These are phyloP conservation scores for Leccinum arenicola DNA, from an alignment of 768 basidiomycete species.

Conservation along the genomic window DNA sequence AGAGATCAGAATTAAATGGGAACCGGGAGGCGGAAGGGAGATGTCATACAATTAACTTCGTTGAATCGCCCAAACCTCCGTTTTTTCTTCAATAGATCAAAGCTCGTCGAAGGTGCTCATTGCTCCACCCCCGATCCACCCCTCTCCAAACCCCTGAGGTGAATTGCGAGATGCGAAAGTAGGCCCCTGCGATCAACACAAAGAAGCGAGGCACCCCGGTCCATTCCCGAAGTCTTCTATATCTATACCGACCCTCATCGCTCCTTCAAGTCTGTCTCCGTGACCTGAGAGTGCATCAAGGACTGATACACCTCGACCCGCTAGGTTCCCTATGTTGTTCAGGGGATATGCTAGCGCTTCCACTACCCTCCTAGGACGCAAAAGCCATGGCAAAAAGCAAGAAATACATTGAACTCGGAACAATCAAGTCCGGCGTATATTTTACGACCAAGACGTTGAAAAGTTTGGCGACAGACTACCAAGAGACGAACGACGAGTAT, in stretches of 20 bases:
- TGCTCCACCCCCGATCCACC: no score
- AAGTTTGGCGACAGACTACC: slow-evolving; percentile 66
- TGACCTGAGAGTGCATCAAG: no score
- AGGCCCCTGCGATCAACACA: background rate
- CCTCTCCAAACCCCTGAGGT: background rate
- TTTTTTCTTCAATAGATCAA: no score
- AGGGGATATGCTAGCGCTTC: background rate
- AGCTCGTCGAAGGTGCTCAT: no score
- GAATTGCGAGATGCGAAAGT: background rate
- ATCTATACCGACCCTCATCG: no score
- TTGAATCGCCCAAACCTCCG: no score
- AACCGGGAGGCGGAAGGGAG: no score
- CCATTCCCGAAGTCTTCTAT: slow-evolving; percentile 2
- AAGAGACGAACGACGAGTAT: slow-evolving; percentile 67
- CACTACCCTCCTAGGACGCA: slow-evolving; percentile 59
- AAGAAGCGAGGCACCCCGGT: background rate
- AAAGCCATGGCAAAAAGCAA: slow-evolving; percentile 60
- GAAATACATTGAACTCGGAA: slow-evolving; percentile 80
- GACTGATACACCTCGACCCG: no score
- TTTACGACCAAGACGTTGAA: slow-evolving; percentile 83
- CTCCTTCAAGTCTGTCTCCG: no score
- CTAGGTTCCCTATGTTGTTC: slow-evolving; percentile 35
- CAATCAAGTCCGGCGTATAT: slow-evolving; percentile 81
- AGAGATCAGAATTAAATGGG: no score
- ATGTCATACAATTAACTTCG: no score